Conservation (phyloP, 768 basidiomycete species). For the Dictyophora rubrovolvata region DNA sequence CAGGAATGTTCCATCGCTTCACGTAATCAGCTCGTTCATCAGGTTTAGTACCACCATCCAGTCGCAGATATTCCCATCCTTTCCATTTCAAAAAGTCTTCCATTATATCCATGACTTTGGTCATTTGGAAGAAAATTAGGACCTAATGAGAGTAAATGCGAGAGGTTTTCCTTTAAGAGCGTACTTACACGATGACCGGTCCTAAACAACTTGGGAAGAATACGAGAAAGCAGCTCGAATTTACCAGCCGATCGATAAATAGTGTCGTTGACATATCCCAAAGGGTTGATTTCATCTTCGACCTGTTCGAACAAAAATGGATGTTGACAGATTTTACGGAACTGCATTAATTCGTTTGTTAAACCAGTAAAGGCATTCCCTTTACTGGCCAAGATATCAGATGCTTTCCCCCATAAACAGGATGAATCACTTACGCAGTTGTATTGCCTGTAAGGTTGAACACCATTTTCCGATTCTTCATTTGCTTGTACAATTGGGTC, state of each 20-base stretch:
- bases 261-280: conserved; percentile 71
- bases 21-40: conserved; percentile 88
- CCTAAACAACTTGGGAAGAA: conserved; percentile 90
- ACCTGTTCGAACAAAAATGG: conserved; percentile 94
- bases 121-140: conserved; percentile 99
- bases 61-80: conserved; percentile 77
- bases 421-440: conserved; percentile 51
- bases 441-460: conserved; percentile 58
- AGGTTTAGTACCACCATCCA: conserved; percentile 96
- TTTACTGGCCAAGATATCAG: conserved; percentile 35
- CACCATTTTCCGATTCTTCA: conserved; percentile 94
- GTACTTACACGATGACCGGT: conserved; percentile 75
- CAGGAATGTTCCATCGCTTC: conserved; percentile 77
- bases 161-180: conserved; percentile 3
- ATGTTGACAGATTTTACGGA: conserved; percentile 97
- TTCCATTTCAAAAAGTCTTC: conserved; percentile 88
- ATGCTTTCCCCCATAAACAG: neutral
- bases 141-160: conserved; percentile 37
- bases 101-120: conserved; percentile 97
- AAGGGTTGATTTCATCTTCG: conserved; percentile 86
- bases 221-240: conserved; percentile 81
- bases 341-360: conserved; percentile 94
- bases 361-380: conserved; percentile 74
- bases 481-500: conserved; percentile 88
- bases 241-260: conserved; percentile 86